Conservation (phyloP, 192 early-diverging fungal genomes). For the Podila epigama region DNA sequence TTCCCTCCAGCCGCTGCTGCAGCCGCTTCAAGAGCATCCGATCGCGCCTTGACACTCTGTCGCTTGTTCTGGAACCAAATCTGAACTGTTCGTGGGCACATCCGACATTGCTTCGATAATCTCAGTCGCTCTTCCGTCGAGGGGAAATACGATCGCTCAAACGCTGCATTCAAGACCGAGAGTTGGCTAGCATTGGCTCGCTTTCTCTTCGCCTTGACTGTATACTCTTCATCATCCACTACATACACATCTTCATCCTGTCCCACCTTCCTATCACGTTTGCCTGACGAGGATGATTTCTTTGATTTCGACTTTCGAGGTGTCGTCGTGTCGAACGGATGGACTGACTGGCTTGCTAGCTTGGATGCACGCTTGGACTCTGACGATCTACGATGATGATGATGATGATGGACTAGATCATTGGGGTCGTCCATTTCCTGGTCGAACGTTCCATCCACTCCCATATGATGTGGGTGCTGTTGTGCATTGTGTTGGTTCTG, state of each 20-base stretch:
- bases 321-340: constrained; percentile 30
- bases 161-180: constrained; percentile 80
- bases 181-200: constrained; percentile 82
- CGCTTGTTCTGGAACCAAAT: constrained; percentile 99
- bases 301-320: constrained; percentile 29
- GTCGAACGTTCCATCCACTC: not conserved
- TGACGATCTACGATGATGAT: constrained; percentile 3
- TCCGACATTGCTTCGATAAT: constrained; percentile 80
- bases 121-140: constrained; percentile 81
- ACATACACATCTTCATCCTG: constrained; percentile 43
- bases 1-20: not conserved
- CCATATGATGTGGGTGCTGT: constrained; percentile 5
- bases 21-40: constrained; percentile 37
- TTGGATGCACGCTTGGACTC: constrained; percentile 22
- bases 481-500: constrained; percentile 1
- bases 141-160: constrained; percentile 82
- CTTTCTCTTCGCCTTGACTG: constrained; percentile 78
- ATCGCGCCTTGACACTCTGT: constrained; percentile 60
- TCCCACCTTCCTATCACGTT: constrained; percentile 35
- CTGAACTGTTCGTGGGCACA: constrained; percentile 93
- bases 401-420: no score
- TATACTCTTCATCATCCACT: constrained; percentile 41
- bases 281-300: constrained; percentile 22
- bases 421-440: not conserved
- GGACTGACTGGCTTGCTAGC: constrained; percentile 10